These are phyloP conservation scores for Apiospora pterosperma DNA, from an alignment of 2,329 filamentous ascomycete species.

Conservation along the genomic window DNA sequence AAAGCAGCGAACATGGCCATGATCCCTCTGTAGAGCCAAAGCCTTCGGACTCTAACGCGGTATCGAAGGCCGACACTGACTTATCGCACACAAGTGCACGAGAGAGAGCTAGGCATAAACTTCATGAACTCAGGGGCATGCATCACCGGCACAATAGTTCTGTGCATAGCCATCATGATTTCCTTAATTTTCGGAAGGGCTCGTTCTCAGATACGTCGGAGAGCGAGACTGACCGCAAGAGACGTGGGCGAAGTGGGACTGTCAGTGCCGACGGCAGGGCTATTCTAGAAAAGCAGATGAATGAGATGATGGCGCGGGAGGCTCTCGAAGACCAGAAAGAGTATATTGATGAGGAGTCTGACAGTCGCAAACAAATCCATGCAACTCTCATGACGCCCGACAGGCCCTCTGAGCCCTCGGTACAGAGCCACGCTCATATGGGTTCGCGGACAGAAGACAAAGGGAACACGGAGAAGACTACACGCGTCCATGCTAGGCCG, in stretches of 20 bases:
- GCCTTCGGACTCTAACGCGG: slow-evolving; percentile 9
- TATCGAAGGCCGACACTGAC: slow-evolving; percentile 33
- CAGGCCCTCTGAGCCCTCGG: slow-evolving; percentile 10
- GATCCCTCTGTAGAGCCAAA: slow-evolving; percentile 2
- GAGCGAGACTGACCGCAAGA: slow-evolving; percentile 47
- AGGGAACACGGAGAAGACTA: slow-evolving; percentile 14
- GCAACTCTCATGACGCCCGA: slow-evolving; percentile 28
- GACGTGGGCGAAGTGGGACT: slow-evolving; percentile 40
- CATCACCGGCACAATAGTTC: slow-evolving; percentile 52
- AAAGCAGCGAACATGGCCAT: background rate
- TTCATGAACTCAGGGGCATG: slow-evolving; percentile 54
- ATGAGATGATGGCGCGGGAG: slow-evolving; percentile 56
- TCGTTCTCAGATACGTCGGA: slow-evolving; percentile 61
- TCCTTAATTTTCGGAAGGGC: slow-evolving; percentile 48
- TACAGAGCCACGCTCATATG: slow-evolving; percentile 12
- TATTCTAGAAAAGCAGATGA: slow-evolving; percentile 59
- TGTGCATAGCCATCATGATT: slow-evolving; percentile 47
- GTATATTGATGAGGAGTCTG: slow-evolving; percentile 25
- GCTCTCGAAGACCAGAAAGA: slow-evolving; percentile 39
- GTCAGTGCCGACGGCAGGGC: slow-evolving; percentile 48
- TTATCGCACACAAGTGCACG: slow-evolving; percentile 49
- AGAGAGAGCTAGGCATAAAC: slow-evolving; percentile 57
- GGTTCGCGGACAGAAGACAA: slow-evolving; percentile 17
- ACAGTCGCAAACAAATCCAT: slow-evolving; percentile 29
- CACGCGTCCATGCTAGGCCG: slow-evolving; percentile 15